These are phyloP conservation scores for Penicillium brasilianum DNA, from an alignment of 2,329 filamentous ascomycete species.

Conservation along the genomic window DNA sequence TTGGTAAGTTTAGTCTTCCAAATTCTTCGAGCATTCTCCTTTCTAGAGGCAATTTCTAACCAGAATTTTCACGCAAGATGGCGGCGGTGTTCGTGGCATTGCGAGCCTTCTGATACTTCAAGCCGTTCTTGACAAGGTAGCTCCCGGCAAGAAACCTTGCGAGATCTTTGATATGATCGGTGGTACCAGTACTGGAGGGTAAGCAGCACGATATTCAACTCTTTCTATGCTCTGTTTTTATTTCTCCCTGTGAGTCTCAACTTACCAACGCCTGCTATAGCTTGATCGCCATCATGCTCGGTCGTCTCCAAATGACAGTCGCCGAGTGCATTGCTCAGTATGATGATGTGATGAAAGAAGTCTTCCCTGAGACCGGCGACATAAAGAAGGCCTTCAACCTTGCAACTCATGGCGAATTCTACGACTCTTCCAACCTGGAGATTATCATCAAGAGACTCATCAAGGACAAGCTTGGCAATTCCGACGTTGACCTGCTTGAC, in stretches of 20 bases:
- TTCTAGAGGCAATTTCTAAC: not conserved
- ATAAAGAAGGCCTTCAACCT: constrained; percentile 6
- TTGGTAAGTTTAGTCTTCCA: not conserved
- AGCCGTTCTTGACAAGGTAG: constrained; percentile 89
- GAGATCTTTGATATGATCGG: constrained; percentile 18
- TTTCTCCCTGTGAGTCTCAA: too few relatives aligned
- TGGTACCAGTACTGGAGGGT: constrained; percentile 6
- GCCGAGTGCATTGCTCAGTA: constrained; percentile 60
- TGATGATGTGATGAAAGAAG: constrained; percentile 8
- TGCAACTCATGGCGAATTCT: not conserved
- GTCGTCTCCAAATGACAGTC: constrained; percentile 78
- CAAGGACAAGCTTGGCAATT: constrained; percentile 1
- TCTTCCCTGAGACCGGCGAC: constrained; percentile 9
- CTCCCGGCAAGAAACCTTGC: constrained; percentile 56
- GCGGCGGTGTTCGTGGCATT: constrained; percentile 88
- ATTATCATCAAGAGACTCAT: constrained; percentile 36
- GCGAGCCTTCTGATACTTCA: constrained; percentile 92
- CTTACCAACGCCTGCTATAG: not conserved
- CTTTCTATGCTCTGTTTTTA: not conserved
- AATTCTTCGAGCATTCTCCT: not conserved
- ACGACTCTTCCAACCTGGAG: constrained; percentile 16
- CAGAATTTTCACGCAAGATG: constrained; percentile 58
- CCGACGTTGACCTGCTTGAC: not conserved
- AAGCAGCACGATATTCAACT: not conserved
- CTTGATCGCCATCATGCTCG: constrained; percentile 87